A percentile compares a stretch with the other conserved stretches of the same genome.
These are phyloP conservation scores for Metschnikowia drakensbergensis DNA, from an alignment of 805 yeast species.

Conservation along the genomic window DNA sequence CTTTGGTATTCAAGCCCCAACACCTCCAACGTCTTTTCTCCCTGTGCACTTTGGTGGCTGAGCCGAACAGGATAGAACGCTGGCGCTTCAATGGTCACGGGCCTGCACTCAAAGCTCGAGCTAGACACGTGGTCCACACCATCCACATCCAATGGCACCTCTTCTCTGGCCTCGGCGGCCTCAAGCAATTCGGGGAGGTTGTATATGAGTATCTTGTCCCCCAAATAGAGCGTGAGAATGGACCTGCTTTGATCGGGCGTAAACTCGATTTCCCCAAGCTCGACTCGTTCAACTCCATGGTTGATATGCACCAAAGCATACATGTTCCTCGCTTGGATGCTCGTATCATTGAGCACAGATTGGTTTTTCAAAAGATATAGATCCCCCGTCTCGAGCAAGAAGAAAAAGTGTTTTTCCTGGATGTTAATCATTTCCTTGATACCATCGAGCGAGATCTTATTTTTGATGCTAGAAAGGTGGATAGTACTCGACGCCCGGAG, in stretches of 20 bases:
- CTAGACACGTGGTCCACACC: not conserved
- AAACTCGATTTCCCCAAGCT: constrained; percentile 23
- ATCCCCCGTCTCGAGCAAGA: constrained; percentile 38
- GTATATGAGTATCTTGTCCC: constrained; percentile 32
- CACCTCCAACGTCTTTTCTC: constrained; percentile 29
- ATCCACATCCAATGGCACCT: not conserved
- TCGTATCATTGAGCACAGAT: not conserved
- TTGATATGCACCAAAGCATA: constrained; percentile 34
- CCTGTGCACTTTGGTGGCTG: constrained; percentile 2
- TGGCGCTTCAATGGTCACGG: not conserved
- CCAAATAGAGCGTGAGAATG: constrained; percentile 35
- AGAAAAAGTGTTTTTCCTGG: constrained; percentile 30
- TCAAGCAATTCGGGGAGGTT: constrained; percentile 26
- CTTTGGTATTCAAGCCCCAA: constrained; percentile 40
- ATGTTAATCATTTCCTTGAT: constrained; percentile 26
- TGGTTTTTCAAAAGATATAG: constrained; percentile 36
- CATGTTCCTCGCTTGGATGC: constrained; percentile 23
- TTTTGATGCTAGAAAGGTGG: constrained; percentile 30
- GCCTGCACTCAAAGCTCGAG: not conserved
- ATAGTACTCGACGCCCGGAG: constrained; percentile 26
- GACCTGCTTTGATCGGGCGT: constrained; percentile 6
- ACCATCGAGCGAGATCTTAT: constrained; percentile 22
- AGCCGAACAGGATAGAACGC: constrained; percentile 12
- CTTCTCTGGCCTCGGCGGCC: constrained; percentile 7
- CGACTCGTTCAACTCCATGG: constrained; percentile 31